These are phyloP conservation scores for Brettanomyces naardenensis DNA, from an alignment of 805 yeast species.

Conservation along the genomic window DNA sequence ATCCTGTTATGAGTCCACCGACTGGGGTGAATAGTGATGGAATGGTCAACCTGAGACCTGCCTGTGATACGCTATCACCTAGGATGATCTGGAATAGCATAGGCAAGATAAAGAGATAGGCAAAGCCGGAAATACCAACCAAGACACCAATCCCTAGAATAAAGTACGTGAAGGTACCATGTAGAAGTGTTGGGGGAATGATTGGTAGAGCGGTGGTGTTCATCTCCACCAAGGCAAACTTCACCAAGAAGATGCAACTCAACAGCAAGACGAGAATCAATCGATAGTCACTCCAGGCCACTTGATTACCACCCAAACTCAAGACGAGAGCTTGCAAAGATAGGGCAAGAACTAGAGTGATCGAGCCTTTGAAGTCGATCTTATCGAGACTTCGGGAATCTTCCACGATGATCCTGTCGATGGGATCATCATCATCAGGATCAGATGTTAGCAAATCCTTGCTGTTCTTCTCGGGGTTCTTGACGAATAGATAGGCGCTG, in stretches of 20 bases:
- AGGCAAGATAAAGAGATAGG: slow-evolving; percentile 35
- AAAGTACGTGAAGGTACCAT: slow-evolving; percentile 18
- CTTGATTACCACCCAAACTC: slow-evolving; percentile 11
- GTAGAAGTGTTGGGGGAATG: slow-evolving; percentile 25
- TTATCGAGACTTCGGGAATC: slow-evolving; percentile 4
- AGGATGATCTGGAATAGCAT: slow-evolving; percentile 33
- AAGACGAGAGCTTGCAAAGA: slow-evolving; percentile 9
- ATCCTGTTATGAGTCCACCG: slow-evolving; percentile 34
- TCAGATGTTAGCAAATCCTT: too few relatives aligned
- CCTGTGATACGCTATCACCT: slow-evolving; percentile 32
- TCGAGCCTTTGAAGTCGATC: slow-evolving; percentile 10
- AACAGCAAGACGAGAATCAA: slow-evolving; percentile 1
- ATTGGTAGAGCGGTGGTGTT: slow-evolving; percentile 21
- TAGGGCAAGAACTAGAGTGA: slow-evolving; percentile 9
- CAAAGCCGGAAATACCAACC: slow-evolving; percentile 32
- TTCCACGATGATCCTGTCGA: too few relatives aligned
- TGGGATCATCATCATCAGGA: slow-evolving; percentile 2
- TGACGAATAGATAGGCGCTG: slow-evolving; percentile 20
- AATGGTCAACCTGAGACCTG: slow-evolving; percentile 33
- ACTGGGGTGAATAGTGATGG: slow-evolving; percentile 36
- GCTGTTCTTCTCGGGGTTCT: slow-evolving; percentile 17
- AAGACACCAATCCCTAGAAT: slow-evolving; percentile 25
- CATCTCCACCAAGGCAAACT: slow-evolving; percentile 6
- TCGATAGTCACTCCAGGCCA: slow-evolving; percentile 9
- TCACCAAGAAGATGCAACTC: slow-evolving; percentile 4